phyloP scores from a whole-genome alignment of 208 protist species.

The Trypanosoma brucei region DNA sequence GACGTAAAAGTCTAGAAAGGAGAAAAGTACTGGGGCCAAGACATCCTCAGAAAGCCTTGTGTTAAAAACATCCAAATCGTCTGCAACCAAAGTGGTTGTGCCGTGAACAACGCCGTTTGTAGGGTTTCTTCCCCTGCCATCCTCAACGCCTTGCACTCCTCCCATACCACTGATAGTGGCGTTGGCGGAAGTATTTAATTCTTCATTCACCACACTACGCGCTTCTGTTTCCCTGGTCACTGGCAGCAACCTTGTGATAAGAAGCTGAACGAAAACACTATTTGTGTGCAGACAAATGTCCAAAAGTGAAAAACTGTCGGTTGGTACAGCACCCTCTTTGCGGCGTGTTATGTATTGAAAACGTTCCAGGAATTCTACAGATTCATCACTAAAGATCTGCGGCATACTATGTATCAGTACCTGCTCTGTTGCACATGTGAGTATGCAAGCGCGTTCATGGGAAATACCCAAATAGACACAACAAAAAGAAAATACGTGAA shows the following conservation, averaged over 20 bases:
- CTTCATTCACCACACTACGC: no score
- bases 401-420: conserved; percentile 4
- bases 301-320: conserved; percentile 33
- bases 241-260: neutral
- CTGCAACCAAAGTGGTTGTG: neutral
- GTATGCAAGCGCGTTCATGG: neutral
- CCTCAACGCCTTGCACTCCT: no score
- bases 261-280: conserved; percentile 26
- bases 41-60: conserved; percentile 14
- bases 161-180: no score
- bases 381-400: conserved; percentile 15
- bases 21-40: conserved; percentile 22
- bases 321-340: conserved; percentile 5
- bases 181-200: no score
- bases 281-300: conserved; percentile 44
- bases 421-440: neutral
- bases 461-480: no score
- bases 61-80: conserved; percentile 18
- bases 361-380: conserved; percentile 15
- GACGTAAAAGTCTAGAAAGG: conserved; percentile 29
- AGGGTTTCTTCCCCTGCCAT: no score
- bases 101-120: no score
- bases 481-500: no score
- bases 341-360: conserved; percentile 14
- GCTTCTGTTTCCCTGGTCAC: neutral